These are phyloP conservation scores for Fusarium temperatum DNA, from an alignment of 2,329 filamentous ascomycete species.

Conservation along the genomic window DNA sequence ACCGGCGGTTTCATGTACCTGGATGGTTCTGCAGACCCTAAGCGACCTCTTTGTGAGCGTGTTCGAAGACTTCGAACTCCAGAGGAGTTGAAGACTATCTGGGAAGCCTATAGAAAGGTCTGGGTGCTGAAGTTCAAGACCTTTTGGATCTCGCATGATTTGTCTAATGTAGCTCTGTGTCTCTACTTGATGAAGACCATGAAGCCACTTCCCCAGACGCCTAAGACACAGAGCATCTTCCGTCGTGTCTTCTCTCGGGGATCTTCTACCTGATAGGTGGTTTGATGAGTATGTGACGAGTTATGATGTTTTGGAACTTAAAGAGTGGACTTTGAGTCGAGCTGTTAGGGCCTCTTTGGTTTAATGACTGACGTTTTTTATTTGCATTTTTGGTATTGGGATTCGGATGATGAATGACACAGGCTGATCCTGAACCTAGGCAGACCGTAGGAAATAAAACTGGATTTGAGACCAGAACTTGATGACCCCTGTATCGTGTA, in stretches of 20 bases:
- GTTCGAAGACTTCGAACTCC: neutral
- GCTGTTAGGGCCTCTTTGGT: accelerated
- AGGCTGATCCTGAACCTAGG: neutral
- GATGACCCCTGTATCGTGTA: neutral
- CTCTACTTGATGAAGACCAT: neutral
- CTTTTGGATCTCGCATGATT: neutral
- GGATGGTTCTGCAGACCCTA: neutral
- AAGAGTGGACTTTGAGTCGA: accelerated
- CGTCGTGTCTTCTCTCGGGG: neutral
- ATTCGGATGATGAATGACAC: neutral
- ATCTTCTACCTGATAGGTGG: neutral
- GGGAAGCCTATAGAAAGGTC: neutral
- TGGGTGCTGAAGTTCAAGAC: neutral
- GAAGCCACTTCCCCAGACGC: neutral
- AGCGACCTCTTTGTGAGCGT: neutral
- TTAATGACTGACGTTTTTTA: neutral
- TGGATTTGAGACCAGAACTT: neutral
- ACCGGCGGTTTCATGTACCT: neutral
- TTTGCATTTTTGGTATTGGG: neutral
- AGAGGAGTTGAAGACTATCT: neutral
- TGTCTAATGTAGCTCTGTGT: neutral
- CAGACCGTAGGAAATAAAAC: neutral
- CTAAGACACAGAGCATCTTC: neutral
- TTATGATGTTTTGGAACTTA: too few relatives aligned
- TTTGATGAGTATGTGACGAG: neutral